phyloP scores from a whole-genome alignment of 2,329 filamentous ascomycete genomes.

The Cryphonectria nitschkei region DNA sequence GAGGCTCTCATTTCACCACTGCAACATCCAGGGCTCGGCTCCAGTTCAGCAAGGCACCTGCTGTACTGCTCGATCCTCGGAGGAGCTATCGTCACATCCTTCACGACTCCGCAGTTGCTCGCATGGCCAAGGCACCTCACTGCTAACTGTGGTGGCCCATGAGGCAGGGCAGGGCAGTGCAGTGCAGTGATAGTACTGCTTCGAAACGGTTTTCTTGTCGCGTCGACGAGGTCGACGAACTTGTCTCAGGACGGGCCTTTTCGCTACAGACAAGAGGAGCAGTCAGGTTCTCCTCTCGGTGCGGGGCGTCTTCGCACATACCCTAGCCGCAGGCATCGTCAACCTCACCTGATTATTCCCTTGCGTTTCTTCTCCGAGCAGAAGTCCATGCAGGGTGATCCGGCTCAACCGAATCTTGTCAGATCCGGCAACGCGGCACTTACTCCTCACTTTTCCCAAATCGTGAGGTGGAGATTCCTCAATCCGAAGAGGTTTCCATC shows the following conservation, averaged over 20 bases:
- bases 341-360: constrained; percentile 22
- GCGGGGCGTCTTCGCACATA: neutral
- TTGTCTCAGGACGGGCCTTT: constrained; percentile 2
- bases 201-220: neutral
- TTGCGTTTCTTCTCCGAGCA: constrained; percentile 16
- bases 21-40: neutral
- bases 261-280: neutral
- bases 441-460: constrained; percentile 22
- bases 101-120: constrained; percentile 9
- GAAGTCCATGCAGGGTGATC: neutral
- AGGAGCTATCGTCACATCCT: constrained; percentile 11
- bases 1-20: neutral
- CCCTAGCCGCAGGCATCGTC: constrained; percentile 3
- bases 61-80: constrained; percentile 12
- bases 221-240: constrained; percentile 6
- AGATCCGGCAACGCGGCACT: constrained; percentile 20
- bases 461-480: constrained; percentile 2
- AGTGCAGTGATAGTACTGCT: neutral
- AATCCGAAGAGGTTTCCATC: neutral
- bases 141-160: constrained; percentile 22
- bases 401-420: neutral
- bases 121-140: constrained; percentile 19
- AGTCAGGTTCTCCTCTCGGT: neutral
- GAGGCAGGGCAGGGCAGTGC: constrained; percentile 14
- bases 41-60: neutral